A percentile compares a stretch with the other conserved stretches of the same genome.
phyloP scores from a whole-genome alignment of 2,329 filamentous ascomycete species.

The Cryphonectria naterciae region DNA sequence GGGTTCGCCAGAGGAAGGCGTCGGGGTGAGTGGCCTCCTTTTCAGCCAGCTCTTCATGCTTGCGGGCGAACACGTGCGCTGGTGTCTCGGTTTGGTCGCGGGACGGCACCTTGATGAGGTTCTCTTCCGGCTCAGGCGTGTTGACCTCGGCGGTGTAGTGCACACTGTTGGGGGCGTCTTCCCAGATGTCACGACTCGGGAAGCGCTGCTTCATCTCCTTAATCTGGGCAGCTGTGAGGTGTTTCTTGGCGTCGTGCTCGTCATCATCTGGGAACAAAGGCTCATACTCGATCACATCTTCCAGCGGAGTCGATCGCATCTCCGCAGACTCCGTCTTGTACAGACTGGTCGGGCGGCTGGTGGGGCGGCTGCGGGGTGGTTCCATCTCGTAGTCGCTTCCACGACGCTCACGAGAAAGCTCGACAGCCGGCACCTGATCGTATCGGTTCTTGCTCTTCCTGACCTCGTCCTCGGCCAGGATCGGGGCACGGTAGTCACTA shows the following conservation, averaged over 20 bases:
- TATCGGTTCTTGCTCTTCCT: slow-evolving; percentile 71
- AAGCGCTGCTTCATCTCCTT: slow-evolving; percentile 69
- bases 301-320: slow-evolving; percentile 70
- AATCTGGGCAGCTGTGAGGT: slow-evolving; percentile 41
- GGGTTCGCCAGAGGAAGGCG: slow-evolving; percentile 58
- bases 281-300: slow-evolving; percentile 92
- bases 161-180: slow-evolving; percentile 87
- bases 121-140: slow-evolving; percentile 66
- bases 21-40: slow-evolving; percentile 52
- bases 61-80: slow-evolving; percentile 67
- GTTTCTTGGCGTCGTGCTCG: slow-evolving; percentile 50
- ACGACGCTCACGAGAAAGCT: slow-evolving; percentile 69
- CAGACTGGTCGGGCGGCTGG: slow-evolving; percentile 66
- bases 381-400: slow-evolving; percentile 61
- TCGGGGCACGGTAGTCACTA: slow-evolving; percentile 71
- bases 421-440: slow-evolving; percentile 78
- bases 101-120: slow-evolving; percentile 36
- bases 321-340: slow-evolving; percentile 61
- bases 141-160: slow-evolving; percentile 81
- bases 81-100: slow-evolving; percentile 55
- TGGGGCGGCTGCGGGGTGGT: slow-evolving; percentile 62
- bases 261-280: slow-evolving; percentile 86
- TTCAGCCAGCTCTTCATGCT: slow-evolving; percentile 68
- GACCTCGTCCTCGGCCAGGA: slow-evolving; percentile 87
- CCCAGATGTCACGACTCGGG: slow-evolving; percentile 95